A percentile compares a stretch with the other conserved stretches of the same genome.
These are phyloP conservation scores for Coffea canephora DNA, from an alignment of 257 asterid species.

Conservation along the genomic window DNA sequence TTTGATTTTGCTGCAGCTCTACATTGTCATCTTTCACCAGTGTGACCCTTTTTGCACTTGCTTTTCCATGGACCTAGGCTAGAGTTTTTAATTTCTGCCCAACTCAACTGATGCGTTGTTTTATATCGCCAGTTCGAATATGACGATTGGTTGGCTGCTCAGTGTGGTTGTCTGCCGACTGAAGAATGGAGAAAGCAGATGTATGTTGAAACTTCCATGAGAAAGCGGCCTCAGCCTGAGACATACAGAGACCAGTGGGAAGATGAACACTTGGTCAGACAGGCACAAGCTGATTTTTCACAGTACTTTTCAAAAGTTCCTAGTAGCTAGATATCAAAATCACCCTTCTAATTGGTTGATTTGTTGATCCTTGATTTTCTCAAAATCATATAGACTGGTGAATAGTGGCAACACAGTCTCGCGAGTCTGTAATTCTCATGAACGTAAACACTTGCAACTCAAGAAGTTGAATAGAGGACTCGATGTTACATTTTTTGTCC, in stretches of 20 bases:
- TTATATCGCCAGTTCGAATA: constrained; percentile 63
- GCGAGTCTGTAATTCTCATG: background rate
- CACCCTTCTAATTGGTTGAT: background rate
- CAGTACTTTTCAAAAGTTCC: constrained; percentile 19
- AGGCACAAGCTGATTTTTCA: constrained; percentile 64
- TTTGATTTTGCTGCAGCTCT: background rate
- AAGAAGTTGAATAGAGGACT: background rate
- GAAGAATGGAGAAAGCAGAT: constrained; percentile 88
- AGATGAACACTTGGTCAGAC: constrained; percentile 53
- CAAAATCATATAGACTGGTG: background rate
- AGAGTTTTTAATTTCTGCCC: background rate
- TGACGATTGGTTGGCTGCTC: constrained; percentile 75
- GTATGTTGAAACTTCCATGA: constrained; percentile 51
- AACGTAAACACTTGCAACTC: background rate
- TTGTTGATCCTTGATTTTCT: background rate
- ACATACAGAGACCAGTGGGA: constrained; percentile 85
- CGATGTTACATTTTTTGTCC: too few relatives aligned
- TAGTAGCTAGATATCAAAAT: background rate
- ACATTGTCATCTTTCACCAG: background rate
- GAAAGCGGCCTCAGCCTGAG: constrained; percentile 52
- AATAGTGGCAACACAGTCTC: background rate
- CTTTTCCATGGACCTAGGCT: background rate
- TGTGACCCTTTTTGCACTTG: background rate
- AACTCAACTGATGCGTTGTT: background rate
- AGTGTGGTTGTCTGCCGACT: constrained; percentile 42